Percentiles rank a stretch among this genome's conserved stretches.
Evolutionary conservation across 192 early-diverging fungal genomes (phyloP).

Genomic region (Helicostylum pulchrum): DNA sequence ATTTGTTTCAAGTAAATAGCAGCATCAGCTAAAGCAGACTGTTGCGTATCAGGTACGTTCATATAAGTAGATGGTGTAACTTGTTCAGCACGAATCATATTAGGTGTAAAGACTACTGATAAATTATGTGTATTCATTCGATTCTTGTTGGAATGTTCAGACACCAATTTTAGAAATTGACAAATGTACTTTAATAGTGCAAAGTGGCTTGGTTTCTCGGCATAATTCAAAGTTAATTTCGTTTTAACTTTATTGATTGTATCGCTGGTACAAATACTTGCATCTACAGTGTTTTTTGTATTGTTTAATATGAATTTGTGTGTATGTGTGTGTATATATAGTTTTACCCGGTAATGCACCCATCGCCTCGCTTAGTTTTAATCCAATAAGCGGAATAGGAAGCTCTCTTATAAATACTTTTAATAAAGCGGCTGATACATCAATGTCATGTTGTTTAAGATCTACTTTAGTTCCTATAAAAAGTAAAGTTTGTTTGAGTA

Average conservation of each 20-base stretch:
- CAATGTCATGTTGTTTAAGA: conserved; percentile 65
- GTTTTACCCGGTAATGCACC: conserved; percentile 36
- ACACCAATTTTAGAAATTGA: conserved; percentile 66
- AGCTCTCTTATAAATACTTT: conserved; percentile 85
- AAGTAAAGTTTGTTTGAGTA: not conserved
- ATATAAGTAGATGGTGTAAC: not conserved
- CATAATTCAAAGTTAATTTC: conserved; percentile 32
- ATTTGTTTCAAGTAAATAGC: conserved; percentile 27
- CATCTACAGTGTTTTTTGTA: not conserved
- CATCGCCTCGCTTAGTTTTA: conserved; percentile 52
- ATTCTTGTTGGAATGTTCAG: conserved; percentile 63
- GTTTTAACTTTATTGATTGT: conserved; percentile 23
- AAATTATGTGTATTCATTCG: conserved; percentile 83
- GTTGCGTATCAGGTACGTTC: conserved; percentile 1
- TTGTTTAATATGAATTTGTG: no score
- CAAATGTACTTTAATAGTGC: conserved; percentile 64
- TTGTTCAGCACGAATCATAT: conserved; percentile 57
- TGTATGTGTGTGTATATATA: no score
- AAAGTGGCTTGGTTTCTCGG: conserved; percentile 50
- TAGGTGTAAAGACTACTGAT: conserved; percentile 85
- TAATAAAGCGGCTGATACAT: conserved; percentile 76
- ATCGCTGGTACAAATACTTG: conserved; percentile 11
- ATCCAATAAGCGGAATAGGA: conserved; percentile 69
- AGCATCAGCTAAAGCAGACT: conserved; percentile 18
- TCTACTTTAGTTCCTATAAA: conserved; percentile 52